These are phyloP conservation scores for Coemansia sp. DNA, from an alignment of 192 early-diverging fungal genomes.

Conservation along the genomic window DNA sequence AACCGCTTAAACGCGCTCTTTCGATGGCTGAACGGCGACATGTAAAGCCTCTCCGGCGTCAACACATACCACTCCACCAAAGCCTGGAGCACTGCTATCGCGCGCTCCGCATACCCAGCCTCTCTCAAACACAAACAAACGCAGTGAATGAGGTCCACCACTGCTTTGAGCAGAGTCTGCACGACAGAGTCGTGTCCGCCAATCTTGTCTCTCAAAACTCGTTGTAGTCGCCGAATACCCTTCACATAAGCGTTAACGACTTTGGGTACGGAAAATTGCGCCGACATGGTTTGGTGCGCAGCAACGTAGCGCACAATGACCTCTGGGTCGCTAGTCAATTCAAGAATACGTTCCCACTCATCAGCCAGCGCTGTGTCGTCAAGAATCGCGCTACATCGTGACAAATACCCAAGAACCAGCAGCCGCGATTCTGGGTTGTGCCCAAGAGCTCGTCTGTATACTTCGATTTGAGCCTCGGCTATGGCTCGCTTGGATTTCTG, in stretches of 20 bases:
- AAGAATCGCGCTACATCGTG: conserved; percentile 13
- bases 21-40: conserved; percentile 11
- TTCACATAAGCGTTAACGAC: conserved; percentile 16
- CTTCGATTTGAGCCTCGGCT: conserved; percentile 21
- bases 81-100: conserved; percentile 27
- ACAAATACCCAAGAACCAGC: conserved; percentile 25
- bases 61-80: conserved; percentile 37
- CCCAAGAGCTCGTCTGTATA: conserved; percentile 16
- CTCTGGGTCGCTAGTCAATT: conserved; percentile 1
- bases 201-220: conserved; percentile 2
- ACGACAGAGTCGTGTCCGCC: neutral
- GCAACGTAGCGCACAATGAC: conserved; percentile 13
- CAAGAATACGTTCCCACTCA: conserved; percentile 19
- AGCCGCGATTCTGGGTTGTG: conserved; percentile 13
- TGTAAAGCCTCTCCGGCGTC: neutral
- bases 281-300: conserved; percentile 15
- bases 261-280: conserved; percentile 16
- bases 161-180: neutral
- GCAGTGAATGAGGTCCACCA: conserved; percentile 23
- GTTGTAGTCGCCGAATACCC: conserved; percentile 5
- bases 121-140: conserved; percentile 26
- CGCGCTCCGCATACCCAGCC: conserved; percentile 24
- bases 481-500: conserved; percentile 12
- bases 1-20: conserved; percentile 21
- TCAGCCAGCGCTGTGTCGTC: conserved; percentile 10